These are phyloP conservation scores for Lactifluus piperatus DNA, from an alignment of 768 basidiomycete species.

Conservation along the genomic window DNA sequence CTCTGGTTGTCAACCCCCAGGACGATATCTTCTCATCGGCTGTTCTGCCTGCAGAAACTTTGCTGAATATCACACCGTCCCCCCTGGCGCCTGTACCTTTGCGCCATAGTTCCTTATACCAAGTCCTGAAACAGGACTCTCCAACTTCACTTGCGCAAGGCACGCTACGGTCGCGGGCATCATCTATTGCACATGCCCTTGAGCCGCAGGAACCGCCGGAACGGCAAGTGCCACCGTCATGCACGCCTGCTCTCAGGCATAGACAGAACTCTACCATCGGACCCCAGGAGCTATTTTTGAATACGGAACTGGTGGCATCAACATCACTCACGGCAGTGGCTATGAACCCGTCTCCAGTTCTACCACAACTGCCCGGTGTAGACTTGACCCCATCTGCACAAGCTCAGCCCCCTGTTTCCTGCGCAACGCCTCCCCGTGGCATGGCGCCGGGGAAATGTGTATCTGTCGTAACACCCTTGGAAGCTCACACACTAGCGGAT, in stretches of 20 bases:
- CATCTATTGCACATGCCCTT: constrained; percentile 13
- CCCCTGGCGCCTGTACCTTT: constrained; percentile 14
- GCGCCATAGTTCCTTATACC: constrained; percentile 16
- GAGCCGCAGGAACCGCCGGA: constrained; percentile 4
- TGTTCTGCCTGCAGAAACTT: background rate
- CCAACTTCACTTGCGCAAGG: background rate
- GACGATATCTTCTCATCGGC: background rate
- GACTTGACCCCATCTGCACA: background rate
- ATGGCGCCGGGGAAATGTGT: background rate
- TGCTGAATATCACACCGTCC: background rate
- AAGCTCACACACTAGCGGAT: constrained; percentile 10
- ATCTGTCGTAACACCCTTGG: constrained; percentile 8
- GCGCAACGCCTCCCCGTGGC: background rate
- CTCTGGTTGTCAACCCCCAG: background rate
- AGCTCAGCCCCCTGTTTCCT: background rate
- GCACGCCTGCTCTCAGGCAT: background rate
- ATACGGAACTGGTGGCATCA: background rate
- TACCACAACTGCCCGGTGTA: background rate
- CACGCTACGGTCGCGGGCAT: background rate
- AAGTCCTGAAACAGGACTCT: constrained; percentile 11
- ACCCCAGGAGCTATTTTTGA: background rate
- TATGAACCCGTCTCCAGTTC: background rate
- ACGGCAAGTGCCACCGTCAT: background rate
- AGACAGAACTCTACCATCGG: background rate
- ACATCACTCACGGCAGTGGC: background rate